phyloP scores from a whole-genome alignment of 176 grass and related monocot species.

The Musa beccarii region DNA sequence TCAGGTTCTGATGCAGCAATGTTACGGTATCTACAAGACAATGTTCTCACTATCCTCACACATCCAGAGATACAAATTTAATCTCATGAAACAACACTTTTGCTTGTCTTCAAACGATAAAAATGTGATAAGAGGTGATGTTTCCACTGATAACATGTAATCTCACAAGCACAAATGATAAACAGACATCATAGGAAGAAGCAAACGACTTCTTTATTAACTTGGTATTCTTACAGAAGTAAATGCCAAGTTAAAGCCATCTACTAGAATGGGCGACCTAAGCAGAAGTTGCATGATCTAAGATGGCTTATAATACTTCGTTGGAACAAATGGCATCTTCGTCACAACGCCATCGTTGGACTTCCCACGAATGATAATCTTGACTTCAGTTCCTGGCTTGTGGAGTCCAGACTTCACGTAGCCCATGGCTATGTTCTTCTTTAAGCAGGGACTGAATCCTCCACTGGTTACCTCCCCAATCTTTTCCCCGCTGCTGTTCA shows the following conservation, averaged over 20 bases:
- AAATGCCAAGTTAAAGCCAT: background rate
- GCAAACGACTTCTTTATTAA: background rate
- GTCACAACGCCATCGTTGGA: slow-evolving; percentile 60
- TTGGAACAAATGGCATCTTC: slow-evolving; percentile 98
- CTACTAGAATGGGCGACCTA: background rate
- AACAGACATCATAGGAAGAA: no score
- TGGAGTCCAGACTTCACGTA: slow-evolving; percentile 87
- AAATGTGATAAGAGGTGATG: no score
- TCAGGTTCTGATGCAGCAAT: no score
- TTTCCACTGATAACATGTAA: no score
- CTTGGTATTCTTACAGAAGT: background rate
- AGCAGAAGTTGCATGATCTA: slow-evolving; percentile 25
- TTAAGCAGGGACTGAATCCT: slow-evolving; percentile 93
- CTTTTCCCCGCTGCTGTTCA: slow-evolving; percentile 51
- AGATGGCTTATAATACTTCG: slow-evolving; percentile 81
- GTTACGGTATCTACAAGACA: no score
- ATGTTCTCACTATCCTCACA: no score
- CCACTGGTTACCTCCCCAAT: slow-evolving; percentile 95
- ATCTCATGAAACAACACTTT: no score
- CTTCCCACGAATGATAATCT: slow-evolving; percentile 76
- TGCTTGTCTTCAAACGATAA: no score
- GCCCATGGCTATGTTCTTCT: slow-evolving; percentile 98
- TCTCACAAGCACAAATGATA: no score
- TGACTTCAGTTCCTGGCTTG: slow-evolving; percentile 85
- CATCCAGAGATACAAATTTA: no score